A percentile compares a stretch with the other conserved stretches of the same genome.
Evolutionary conservation across 305 asterid genomes (phyloP).

Genomic region (Nicotiana rustica): DNA sequence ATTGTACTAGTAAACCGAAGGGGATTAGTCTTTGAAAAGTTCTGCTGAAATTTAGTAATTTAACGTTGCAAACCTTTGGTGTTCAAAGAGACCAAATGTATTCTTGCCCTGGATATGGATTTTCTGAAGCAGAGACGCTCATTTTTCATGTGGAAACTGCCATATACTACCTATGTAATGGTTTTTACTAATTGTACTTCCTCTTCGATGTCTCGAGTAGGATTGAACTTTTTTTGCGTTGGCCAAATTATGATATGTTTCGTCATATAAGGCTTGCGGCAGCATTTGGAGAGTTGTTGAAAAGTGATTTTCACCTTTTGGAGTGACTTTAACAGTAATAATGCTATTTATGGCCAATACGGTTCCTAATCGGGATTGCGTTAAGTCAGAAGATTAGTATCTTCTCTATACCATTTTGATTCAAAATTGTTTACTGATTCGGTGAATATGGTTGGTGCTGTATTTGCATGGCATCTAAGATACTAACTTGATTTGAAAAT

Average conservation of each 20-base stretch:
- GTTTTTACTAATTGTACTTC: not conserved
- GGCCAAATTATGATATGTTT: conserved; percentile 12
- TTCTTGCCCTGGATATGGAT: not conserved
- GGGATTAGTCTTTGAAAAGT: conserved; percentile 7
- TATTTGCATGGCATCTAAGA: not conserved
- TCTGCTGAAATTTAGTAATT: not conserved
- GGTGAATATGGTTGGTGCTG: conserved; percentile 15
- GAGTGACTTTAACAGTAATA: not conserved
- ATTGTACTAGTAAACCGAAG: not conserved
- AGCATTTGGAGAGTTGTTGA: conserved; percentile 11
- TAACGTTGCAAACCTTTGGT: not conserved
- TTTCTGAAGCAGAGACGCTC: not conserved
- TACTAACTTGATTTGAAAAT: conserved; percentile 6
- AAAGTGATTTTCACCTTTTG: conserved; percentile 21
- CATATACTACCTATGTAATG: not conserved
- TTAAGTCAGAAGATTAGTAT: not conserved
- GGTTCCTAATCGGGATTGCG: not conserved
- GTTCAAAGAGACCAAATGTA: conserved; percentile 2
- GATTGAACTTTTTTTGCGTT: not conserved
- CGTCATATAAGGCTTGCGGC: conserved; percentile 6
- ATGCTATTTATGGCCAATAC: not conserved
- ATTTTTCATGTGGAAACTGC: not conserved
- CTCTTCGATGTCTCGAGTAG: not conserved
- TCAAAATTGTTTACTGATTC: not conserved
- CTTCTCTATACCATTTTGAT: not conserved